phyloP scores from a whole-genome alignment of 2,329 filamentous ascomycete genomes.

The Exophiala lecanii-corni region DNA sequence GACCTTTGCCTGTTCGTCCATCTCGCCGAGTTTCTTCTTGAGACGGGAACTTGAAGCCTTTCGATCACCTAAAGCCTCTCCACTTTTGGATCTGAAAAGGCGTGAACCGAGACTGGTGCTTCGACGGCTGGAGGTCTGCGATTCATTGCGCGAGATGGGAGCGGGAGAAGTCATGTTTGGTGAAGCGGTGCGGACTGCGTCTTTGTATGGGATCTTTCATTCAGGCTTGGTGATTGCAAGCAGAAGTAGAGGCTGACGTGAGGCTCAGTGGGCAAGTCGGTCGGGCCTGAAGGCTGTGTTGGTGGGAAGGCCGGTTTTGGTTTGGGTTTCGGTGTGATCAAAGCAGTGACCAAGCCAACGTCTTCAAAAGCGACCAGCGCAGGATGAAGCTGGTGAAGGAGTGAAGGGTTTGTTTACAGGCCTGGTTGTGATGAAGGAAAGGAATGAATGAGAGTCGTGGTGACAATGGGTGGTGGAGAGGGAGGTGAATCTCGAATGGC shows the following conservation, averaged over 20 bases:
- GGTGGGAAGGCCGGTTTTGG: constrained; percentile 7
- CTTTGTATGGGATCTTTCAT: constrained; percentile 3
- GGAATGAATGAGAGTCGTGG: neutral
- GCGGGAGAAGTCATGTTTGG: constrained; percentile 20
- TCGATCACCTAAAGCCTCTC: constrained; percentile 24
- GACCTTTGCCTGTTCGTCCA: constrained; percentile 19
- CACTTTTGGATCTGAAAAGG: constrained; percentile 25
- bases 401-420: neutral
- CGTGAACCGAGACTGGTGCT: constrained; percentile 24
- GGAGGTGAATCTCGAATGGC: neutral
- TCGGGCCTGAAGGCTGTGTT: neutral
- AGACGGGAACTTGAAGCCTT: constrained; percentile 20
- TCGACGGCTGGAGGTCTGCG: constrained; percentile 19
- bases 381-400: constrained; percentile 2
- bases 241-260: constrained; percentile 10
- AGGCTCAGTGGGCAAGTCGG: constrained; percentile 2
- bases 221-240: constrained; percentile 1
- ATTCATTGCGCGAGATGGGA: constrained; percentile 22
- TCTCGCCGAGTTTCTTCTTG: constrained; percentile 23
- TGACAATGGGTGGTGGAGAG: neutral
- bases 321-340: constrained; percentile 1
- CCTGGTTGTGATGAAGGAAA: neutral
- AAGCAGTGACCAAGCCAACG: neutral
- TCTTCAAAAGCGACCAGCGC: constrained; percentile 18
- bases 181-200: neutral